Conservation (phyloP, 306 rosid species). For the Acmispon strigosus region DNA sequence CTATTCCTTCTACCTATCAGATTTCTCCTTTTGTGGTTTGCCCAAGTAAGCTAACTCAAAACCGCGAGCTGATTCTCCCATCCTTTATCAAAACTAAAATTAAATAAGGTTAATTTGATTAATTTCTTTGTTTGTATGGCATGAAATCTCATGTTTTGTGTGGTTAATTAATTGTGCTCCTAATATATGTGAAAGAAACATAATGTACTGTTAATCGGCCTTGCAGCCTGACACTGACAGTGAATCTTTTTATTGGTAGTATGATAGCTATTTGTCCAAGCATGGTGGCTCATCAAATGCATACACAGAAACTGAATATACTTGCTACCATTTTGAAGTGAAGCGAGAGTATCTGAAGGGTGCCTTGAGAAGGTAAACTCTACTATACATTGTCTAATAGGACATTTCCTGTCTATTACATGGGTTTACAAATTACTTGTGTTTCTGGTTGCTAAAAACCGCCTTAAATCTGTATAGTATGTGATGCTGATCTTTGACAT, state of each 20-base stretch:
- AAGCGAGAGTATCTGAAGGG: constrained; percentile 81
- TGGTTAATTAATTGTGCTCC: background rate
- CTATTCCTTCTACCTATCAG: constrained; percentile 4
- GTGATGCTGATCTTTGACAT: background rate
- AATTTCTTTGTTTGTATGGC: constrained; percentile 3
- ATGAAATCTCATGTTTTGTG: background rate
- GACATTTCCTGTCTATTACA: constrained; percentile 7
- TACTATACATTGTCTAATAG: constrained; percentile 4
- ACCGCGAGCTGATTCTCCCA: background rate
- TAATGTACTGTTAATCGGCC: constrained; percentile 13
- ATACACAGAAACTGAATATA: constrained; percentile 81
- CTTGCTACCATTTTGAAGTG: constrained; percentile 98
- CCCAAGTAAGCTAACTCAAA: background rate
- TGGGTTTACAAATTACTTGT: constrained; percentile 2
- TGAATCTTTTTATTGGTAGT: constrained; percentile 55
- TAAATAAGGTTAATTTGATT: constrained; percentile 7
- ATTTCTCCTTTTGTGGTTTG: constrained; percentile 3
- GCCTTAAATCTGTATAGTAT: constrained; percentile 8
- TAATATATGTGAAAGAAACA: constrained; percentile 10
- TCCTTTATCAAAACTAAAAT: background rate
- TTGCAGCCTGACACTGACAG: constrained; percentile 18
- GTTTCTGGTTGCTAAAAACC: background rate
- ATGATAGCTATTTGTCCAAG: constrained; percentile 95
- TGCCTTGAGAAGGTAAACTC: constrained; percentile 73
- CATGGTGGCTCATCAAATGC: constrained; percentile 99